Evolutionary conservation across 1,284 basidiomycete species (phyloP).

Genomic region (Tilletia caries): DNA sequence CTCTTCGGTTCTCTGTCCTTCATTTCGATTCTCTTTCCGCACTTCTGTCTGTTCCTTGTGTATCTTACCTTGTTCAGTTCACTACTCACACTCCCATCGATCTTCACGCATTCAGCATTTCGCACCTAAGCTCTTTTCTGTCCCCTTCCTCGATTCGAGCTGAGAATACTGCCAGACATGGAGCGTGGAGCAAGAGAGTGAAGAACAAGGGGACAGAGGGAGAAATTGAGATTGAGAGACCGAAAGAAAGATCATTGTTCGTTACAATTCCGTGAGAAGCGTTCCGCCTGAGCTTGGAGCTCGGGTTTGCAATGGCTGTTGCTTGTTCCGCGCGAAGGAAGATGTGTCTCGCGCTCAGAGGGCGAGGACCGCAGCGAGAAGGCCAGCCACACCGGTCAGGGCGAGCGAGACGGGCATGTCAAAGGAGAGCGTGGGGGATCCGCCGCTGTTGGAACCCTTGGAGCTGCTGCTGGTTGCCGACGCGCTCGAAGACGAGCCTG

Average conservation of each 20-base stretch:
- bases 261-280: no score
- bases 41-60: not conserved
- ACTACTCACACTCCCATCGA: not conserved
- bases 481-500: no score
- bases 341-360: no score
- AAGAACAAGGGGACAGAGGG: no score
- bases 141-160: no score
- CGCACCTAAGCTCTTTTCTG: not conserved
- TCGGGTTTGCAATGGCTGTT: not conserved
- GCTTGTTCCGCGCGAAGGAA: no score
- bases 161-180: no score
- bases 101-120: not conserved
- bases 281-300: no score
- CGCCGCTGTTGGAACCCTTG: not conserved
- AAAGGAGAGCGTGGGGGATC: not conserved
- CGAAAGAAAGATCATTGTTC: no score
- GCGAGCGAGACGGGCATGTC: slow-evolving; percentile 12
- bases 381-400: slow-evolving; percentile 6
- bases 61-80: not conserved
- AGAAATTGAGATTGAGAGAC: no score
- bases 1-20: not conserved
- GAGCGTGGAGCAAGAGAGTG: no score
- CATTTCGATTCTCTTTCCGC: no score
- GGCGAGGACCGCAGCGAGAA: not conserved
- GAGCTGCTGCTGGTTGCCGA: not conserved